Evolutionary conservation across 208 protist genomes (phyloP).

Genomic region (Herpetomonas tarakana): DNA sequence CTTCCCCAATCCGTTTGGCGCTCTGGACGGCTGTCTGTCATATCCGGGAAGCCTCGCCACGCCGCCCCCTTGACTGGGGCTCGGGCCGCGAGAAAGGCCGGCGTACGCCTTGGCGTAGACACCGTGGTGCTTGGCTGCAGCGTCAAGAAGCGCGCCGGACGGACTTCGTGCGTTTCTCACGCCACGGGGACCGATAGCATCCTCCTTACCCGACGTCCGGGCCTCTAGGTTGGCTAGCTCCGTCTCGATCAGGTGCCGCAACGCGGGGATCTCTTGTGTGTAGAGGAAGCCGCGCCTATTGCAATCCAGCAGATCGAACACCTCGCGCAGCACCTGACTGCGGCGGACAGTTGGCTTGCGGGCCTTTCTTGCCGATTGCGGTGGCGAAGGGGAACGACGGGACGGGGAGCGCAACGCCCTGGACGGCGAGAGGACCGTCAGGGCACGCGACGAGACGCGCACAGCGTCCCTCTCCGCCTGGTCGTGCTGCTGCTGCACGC

Average conservation of each 20-base stretch:
- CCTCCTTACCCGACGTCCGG: background rate
- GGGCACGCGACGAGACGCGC: background rate
- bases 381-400: background rate
- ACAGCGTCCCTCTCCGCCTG: no score
- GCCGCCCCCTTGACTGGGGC: no score
- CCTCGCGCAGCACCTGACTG: constrained; percentile 47
- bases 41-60: no score
- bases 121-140: background rate
- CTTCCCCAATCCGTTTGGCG: background rate
- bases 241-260: constrained; percentile 43
- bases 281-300: constrained; percentile 32
- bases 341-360: constrained; percentile 11
- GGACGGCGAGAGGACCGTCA: background rate
- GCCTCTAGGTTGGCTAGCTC: constrained; percentile 35
- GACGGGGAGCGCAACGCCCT: background rate
- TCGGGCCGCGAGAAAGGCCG: background rate
- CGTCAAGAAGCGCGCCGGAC: background rate
- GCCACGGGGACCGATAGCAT: no score
- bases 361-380: background rate
- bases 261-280: constrained; percentile 23
- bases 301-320: constrained; percentile 63
- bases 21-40: no score
- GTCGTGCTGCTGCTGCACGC: constrained; percentile 20
- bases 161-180: no score
- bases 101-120: background rate